A percentile compares a stretch with the other conserved stretches of the same genome.
Evolutionary conservation across 805 yeast species (phyloP).

Genomic region (Saccharomycopsis synnaedendra): DNA sequence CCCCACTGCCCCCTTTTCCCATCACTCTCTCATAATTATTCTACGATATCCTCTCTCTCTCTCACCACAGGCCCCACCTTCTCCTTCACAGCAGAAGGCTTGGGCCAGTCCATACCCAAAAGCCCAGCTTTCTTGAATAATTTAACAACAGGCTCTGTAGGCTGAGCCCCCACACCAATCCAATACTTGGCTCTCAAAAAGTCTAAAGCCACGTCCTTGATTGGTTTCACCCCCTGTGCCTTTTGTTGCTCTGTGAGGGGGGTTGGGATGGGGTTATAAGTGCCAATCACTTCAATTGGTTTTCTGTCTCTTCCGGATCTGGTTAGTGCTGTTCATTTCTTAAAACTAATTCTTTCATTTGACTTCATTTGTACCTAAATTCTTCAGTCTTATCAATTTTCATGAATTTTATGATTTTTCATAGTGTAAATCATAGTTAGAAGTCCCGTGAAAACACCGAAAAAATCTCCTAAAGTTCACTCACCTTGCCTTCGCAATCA

Average conservation of each 20-base stretch:
- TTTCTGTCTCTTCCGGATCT: constrained; percentile 70
- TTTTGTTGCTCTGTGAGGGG: constrained; percentile 43
- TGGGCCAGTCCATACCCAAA: constrained; percentile 48
- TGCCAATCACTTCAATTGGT: constrained; percentile 93
- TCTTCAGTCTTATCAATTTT: no score
- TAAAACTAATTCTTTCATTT: no score
- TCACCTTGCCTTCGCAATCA: constrained; percentile 55
- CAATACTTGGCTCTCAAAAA: constrained; percentile 88
- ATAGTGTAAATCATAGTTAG: not conserved
- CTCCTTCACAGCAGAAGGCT: constrained; percentile 31
- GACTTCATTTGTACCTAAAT: no score
- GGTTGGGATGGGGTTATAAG: constrained; percentile 76
- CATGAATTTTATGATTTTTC: not conserved
- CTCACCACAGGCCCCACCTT: not conserved
- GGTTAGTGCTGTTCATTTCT: not conserved
- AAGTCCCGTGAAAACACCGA: not conserved
- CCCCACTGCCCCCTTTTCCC: no score
- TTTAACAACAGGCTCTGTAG: constrained; percentile 69
- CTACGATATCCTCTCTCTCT: no score
- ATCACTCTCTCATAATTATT: no score
- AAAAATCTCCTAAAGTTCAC: constrained; percentile 17
- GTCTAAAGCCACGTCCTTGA: constrained; percentile 74
- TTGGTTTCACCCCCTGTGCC: constrained; percentile 44
- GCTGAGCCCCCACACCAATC: constrained; percentile 96
- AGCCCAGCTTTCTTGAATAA: constrained; percentile 72